These are phyloP conservation scores for Melanogaster broomeanus DNA, from an alignment of 768 basidiomycete genomes.

Conservation along the genomic window DNA sequence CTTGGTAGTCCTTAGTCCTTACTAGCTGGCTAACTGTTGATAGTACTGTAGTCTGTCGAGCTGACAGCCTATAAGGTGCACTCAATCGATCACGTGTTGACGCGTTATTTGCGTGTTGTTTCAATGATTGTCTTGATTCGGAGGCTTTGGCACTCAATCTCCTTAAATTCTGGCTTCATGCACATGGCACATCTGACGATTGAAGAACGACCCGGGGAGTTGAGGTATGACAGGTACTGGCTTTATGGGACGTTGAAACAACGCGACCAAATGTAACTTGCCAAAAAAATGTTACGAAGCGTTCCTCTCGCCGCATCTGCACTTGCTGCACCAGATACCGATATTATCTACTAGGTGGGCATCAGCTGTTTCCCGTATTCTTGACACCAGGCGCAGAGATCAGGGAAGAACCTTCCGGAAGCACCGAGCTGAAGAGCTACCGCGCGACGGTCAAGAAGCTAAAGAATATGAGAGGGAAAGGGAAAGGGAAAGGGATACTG, in stretches of 20 bases:
- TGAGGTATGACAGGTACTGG: slow-evolving; percentile 18
- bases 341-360: slow-evolving; percentile 17
- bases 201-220: no score
- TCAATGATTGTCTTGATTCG: slow-evolving; percentile 6
- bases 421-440: slow-evolving; percentile 24
- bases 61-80: neutral
- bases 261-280: neutral
- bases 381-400: slow-evolving; percentile 32
- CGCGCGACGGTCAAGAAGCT: slow-evolving; percentile 22
- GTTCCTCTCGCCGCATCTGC: neutral
- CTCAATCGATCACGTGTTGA: slow-evolving; percentile 8
- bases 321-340: neutral
- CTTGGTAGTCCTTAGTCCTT: neutral
- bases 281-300: slow-evolving; percentile 8
- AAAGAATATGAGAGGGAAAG: slow-evolving; percentile 23
- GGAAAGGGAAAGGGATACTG: slow-evolving; percentile 1
- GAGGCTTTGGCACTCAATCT: neutral
- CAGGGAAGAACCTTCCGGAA: slow-evolving; percentile 20
- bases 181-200: no score
- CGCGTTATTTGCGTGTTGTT: slow-evolving; percentile 19
- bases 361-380: slow-evolving; percentile 9
- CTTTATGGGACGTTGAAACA: no score
- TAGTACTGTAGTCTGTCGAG: neutral
- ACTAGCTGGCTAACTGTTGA: neutral
- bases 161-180: no score